Evolutionary conservation across 1,284 basidiomycete species (phyloP), one percentile per base, ranked within the genome.

Genomic region (Tilletiaria anomala): DNA sequence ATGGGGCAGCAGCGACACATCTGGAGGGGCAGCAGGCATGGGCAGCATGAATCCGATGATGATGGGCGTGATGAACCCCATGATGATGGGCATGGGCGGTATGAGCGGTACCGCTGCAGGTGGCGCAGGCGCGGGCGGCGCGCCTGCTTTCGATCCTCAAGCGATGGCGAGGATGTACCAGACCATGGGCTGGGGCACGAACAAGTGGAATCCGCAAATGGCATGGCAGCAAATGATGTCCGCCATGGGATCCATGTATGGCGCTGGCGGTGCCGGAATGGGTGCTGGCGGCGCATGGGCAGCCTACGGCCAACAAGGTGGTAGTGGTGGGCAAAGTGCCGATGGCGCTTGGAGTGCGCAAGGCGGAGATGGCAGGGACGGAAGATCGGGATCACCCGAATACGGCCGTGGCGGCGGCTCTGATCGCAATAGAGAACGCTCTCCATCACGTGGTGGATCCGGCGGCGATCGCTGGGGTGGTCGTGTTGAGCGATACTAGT

Each of bases 21-120:
- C 80, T 83, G 1, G 80, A 83, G 56, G 81, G 80, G 0, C 75
- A 84, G 45, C 82, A 82, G 0, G 73, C 78, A 29, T 36, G 32
- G 21, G 33, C 19, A 26, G 37, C 20, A 43, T 45, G 80, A 82
- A 71, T 77, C 80, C 56, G 74, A 76, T 57, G 48, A 59, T 54
- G 14, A 73, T 75, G 59, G 72, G 42, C 33, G 41, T 37, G 20
- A 53, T 73, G 68, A 71, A 70, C 65, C 64, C 68, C 5, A 73
- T 71, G 22, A 56, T 57, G 45, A 53, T 45, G 33, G 50, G 48
- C 17, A 57, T 57, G 47, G 56, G 53, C 17, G 51, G 39, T 6
- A 48, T 45, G 42, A 52, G 47, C 12, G 47, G 42, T 4, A 51
- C 42, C 22, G 54, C 46, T 10, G 48, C 44, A 6, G 60, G 57